A percentile compares a stretch with the other conserved stretches of the same genome.
phyloP scores from a whole-genome alignment of 306 rosid genomes.

The Fagus crenata region DNA sequence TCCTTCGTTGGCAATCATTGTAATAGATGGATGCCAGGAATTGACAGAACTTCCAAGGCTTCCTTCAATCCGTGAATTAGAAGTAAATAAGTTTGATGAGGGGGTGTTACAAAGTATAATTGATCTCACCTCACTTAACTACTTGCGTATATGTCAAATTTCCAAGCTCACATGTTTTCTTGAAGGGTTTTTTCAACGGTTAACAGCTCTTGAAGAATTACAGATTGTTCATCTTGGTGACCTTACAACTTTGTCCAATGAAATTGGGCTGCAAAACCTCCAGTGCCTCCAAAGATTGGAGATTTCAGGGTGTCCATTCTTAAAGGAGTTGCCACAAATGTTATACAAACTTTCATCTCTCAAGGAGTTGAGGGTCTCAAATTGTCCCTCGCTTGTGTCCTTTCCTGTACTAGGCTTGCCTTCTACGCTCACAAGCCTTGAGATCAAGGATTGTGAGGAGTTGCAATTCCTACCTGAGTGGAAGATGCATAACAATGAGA shows the following conservation, averaged over 20 bases:
- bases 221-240: conserved; percentile 26
- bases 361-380: conserved; percentile 26
- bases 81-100: conserved; percentile 17
- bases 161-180: conserved; percentile 13
- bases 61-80: conserved; percentile 31
- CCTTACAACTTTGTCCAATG: conserved; percentile 27
- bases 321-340: conserved; percentile 27
- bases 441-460: conserved; percentile 31
- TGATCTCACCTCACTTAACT: conserved; percentile 25
- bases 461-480: conserved; percentile 29
- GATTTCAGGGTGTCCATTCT: conserved; percentile 32
- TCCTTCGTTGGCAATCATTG: conserved; percentile 29
- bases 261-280: conserved; percentile 32
- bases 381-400: conserved; percentile 31
- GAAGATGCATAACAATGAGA: conserved; percentile 12
- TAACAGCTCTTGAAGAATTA: conserved; percentile 33
- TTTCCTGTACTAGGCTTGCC: conserved; percentile 30
- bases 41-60: conserved; percentile 27
- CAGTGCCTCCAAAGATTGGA: conserved; percentile 29
- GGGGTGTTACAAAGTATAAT: conserved; percentile 11
- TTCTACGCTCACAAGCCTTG: conserved; percentile 25
- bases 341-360: conserved; percentile 23
- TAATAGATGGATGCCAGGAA: conserved; percentile 32
- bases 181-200: conserved; percentile 23
- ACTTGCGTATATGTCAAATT: conserved; percentile 34